These are phyloP conservation scores for Kluyveromyces sp. DNA, from an alignment of 1,139 yeast species.

Conservation along the genomic window DNA sequence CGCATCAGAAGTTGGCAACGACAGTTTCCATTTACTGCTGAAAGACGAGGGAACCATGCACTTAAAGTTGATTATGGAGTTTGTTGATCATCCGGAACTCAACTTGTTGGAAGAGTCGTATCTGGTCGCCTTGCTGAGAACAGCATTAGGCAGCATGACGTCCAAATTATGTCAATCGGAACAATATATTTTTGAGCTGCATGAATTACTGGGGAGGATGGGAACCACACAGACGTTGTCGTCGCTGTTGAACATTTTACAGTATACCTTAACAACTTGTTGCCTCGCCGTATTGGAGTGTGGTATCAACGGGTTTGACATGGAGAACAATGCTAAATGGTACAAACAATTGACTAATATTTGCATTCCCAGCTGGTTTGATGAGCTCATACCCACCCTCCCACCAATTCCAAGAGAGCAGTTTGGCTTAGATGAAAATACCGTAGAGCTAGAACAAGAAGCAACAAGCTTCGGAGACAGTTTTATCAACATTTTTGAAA, in stretches of 20 bases:
- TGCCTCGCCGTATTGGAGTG: slow-evolving; percentile 16
- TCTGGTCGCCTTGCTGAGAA: slow-evolving; percentile 15
- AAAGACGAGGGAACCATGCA: slow-evolving; percentile 12
- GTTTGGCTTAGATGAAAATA: slow-evolving; percentile 30
- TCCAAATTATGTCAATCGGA: slow-evolving; percentile 6
- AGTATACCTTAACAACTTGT: slow-evolving; percentile 20
- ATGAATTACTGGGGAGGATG: slow-evolving; percentile 16
- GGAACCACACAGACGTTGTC: slow-evolving; percentile 28
- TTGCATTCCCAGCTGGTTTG: slow-evolving; percentile 25
- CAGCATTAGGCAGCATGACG: slow-evolving; percentile 14
- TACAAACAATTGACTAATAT: slow-evolving; percentile 11
- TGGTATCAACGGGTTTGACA: slow-evolving; percentile 3
- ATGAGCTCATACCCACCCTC: slow-evolving; percentile 23
- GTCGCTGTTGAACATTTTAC: slow-evolving; percentile 28
- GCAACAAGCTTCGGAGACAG: slow-evolving; percentile 13
- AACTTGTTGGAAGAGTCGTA: slow-evolving; percentile 29
- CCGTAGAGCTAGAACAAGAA: slow-evolving; percentile 17
- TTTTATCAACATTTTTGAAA: slow-evolving; percentile 14
- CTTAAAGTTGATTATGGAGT: slow-evolving; percentile 32
- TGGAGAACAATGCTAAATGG: slow-evolving; percentile 11
- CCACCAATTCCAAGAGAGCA: slow-evolving; percentile 37
- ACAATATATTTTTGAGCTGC: slow-evolving; percentile 14
- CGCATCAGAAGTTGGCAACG: slow-evolving; percentile 7
- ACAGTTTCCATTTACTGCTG: slow-evolving; percentile 14
- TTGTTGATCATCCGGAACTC: slow-evolving; percentile 35